Evolutionary conservation across 2,329 filamentous ascomycete genomes (phyloP).

Genomic region (Penicillium janthinellum): DNA sequence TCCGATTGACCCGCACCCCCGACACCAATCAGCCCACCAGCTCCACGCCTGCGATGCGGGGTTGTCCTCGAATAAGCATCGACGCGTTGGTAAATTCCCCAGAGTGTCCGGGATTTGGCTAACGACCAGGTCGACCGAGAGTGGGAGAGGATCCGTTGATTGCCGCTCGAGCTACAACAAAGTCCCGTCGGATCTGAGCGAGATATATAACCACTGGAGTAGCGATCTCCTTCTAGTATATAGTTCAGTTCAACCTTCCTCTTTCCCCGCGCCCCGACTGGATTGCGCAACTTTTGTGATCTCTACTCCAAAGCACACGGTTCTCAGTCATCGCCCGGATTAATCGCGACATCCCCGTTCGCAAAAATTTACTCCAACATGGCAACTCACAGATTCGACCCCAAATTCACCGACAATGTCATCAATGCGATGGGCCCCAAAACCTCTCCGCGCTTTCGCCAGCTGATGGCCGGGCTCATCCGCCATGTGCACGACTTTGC

Average conservation of each 20-base stretch:
- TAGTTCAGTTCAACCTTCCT: not conserved
- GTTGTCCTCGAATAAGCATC: conserved; percentile 25
- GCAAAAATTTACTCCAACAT: conserved; percentile 18
- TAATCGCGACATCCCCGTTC: not conserved
- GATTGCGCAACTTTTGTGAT: no score
- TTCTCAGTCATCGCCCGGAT: no score
- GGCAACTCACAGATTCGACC: conserved; percentile 44
- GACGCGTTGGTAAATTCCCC: conserved; percentile 18
- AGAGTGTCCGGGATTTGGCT: not conserved
- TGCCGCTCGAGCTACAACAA: conserved; percentile 6
- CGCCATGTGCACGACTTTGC: conserved; percentile 62
- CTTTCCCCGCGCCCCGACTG: not conserved
- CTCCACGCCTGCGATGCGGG: conserved; percentile 20
- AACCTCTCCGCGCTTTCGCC: conserved; percentile 65
- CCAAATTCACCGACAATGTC: conserved; percentile 66
- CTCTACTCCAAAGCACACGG: no score
- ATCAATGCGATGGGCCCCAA: conserved; percentile 74
- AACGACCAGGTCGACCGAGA: not conserved
- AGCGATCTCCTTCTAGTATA: not conserved
- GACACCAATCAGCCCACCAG: conserved; percentile 16
- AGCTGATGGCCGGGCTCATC: conserved; percentile 59
- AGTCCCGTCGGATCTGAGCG: conserved; percentile 19
- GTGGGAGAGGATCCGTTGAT: conserved; percentile 4
- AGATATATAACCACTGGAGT: conserved; percentile 13
- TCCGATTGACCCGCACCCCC: conserved; percentile 7